Evolutionary conservation across 164 flowering plant species (phyloP).

Genomic region (Vitis vinifera): DNA sequence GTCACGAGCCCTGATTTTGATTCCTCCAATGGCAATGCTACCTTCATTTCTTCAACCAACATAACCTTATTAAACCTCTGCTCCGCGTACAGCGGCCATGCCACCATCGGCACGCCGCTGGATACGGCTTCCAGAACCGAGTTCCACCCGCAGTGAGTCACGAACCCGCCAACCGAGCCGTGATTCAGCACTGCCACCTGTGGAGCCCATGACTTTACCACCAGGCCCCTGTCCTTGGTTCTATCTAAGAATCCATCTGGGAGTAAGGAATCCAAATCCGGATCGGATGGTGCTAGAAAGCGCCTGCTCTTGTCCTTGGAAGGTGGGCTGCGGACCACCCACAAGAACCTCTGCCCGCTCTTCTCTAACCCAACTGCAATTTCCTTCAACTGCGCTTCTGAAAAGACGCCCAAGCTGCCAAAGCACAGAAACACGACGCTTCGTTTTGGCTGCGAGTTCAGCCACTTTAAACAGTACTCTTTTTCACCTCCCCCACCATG

Average conservation of each 20-base stretch:
- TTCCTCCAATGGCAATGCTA: no score
- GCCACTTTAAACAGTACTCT: conserved; percentile 11
- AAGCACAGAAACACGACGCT: conserved; percentile 19
- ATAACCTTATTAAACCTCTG: no score
- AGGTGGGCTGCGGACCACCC: conserved; percentile 20
- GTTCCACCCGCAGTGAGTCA: no score
- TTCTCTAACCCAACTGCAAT: conserved; percentile 21
- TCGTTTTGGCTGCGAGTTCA: conserved; percentile 15
- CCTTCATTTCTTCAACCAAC: no score
- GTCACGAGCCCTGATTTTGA: no score
- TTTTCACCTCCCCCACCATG: neutral
- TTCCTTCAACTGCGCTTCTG: conserved; percentile 12
- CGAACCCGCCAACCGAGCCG: conserved; percentile 8
- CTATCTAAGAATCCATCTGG: conserved; percentile 23
- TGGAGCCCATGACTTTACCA: conserved; percentile 23
- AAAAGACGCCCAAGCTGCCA: conserved; percentile 16
- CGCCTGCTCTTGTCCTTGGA: conserved; percentile 1
- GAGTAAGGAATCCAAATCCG: conserved; percentile 13
- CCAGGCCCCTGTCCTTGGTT: conserved; percentile 17
- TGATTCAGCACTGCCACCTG: conserved; percentile 15
- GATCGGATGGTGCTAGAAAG: neutral
- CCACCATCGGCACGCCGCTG: no score
- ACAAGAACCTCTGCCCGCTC: conserved; percentile 19
- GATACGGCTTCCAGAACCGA: no score
- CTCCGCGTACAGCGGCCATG: no score